Evolutionary conservation across 2,329 filamentous ascomycete genomes (phyloP), one percentile per base, ranked within the genome.

Genomic region (Chalaropsis ovoidea): DNA sequence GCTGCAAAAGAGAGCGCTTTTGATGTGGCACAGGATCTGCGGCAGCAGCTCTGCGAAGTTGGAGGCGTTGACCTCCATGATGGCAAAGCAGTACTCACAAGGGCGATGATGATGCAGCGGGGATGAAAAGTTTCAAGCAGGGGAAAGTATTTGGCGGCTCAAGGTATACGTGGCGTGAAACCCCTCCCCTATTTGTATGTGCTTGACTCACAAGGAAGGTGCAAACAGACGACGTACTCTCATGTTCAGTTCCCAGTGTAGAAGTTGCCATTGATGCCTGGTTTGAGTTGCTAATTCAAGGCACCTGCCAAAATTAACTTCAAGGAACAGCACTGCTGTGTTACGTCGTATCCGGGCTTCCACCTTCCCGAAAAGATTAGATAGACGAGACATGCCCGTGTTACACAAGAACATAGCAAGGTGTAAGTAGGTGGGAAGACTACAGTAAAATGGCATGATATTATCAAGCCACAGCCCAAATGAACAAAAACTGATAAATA

Each of bases 1-100:
- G 6, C 73, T 69, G 0, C 76, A 70, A 65, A 72, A 76, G 0
- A 71, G 68, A 0, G 74, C 72, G 10, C 69, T 65, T 6, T 71
- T 67, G 6, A 76, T 73, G 1, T 70, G 68, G 0, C 71, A 41
- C 0, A 77, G 64, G 3, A 77, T 69, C 1, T 5, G 17, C 0
- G 74, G 72, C 7, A 78, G 69, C 8, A 67, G 45, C 15, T 49
- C 41, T 65, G 65, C 69, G 52, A 71, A 71, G 43, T 70, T 70
- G 1, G 66, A n/a, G 22, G 58, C 60, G 13, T 54, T 68, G 42
- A 71, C 56, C 19, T 71, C 67, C 69, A 72, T 71, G 22, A 8
- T 41, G 42, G 19, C 35, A 31, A 62, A 47, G 6, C 22, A 19
- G 11, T 19, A 10, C 19, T 22, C 1, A 11, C 8, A 49, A 24